phyloP scores from a whole-genome alignment of 306 rosid species.

The Acacia melanoxylon region DNA sequence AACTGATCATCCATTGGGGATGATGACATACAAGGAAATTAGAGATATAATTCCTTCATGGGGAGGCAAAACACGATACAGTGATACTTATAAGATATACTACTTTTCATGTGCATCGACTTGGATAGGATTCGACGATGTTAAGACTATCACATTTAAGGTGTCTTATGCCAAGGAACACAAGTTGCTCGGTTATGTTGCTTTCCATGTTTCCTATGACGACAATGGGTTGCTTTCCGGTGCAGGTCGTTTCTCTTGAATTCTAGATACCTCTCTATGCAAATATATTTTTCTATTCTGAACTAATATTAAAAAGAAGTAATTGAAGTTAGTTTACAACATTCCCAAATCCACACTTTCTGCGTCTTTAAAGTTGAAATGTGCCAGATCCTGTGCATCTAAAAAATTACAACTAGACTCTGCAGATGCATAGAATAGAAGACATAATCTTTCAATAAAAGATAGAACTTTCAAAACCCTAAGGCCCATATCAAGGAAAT shows the following conservation, averaged over 20 bases:
- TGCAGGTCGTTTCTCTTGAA: background rate
- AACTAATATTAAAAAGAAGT: background rate
- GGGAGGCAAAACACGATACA: too few relatives aligned
- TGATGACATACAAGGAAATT: background rate
- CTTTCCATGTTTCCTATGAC: constrained; percentile 24
- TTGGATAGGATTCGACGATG: constrained; percentile 47
- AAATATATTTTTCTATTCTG: background rate
- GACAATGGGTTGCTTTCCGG: constrained; percentile 30
- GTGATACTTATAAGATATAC: background rate
- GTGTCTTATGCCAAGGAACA: constrained; percentile 39
- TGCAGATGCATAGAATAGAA: too few relatives aligned
- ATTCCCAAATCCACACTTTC: background rate
- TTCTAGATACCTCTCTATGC: background rate
- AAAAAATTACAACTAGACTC: too few relatives aligned
- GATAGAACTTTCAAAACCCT: background rate
- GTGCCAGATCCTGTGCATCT: background rate
- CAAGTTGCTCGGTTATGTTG: constrained; percentile 29
- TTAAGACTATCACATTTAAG: constrained; percentile 21
- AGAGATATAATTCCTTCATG: background rate
- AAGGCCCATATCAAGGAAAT: background rate
- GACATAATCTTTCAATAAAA: too few relatives aligned
- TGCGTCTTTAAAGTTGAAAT: background rate
- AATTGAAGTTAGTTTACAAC: too few relatives aligned
- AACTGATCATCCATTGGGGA: background rate
- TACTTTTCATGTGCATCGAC: background rate